A percentile compares a stretch with the other conserved stretches of the same genome.
Conservation (phyloP, 306 rosid species). For the Luffa aegyptiaca region DNA sequence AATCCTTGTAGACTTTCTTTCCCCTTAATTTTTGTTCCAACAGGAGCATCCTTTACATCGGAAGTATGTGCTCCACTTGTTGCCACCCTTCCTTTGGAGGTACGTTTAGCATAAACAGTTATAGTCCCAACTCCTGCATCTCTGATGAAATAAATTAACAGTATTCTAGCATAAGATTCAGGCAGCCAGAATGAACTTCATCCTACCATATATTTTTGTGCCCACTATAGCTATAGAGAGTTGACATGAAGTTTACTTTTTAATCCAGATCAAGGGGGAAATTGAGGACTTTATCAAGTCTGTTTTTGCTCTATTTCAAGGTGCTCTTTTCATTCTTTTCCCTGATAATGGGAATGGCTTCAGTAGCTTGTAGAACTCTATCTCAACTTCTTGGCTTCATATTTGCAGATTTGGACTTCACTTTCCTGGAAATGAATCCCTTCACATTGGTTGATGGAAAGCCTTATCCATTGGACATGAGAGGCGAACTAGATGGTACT, state of each 20-base stretch:
- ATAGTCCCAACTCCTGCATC: neutral
- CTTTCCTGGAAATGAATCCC: no score
- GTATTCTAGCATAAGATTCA: neutral
- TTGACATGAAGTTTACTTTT: conserved; percentile 6
- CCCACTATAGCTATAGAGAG: neutral
- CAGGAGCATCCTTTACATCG: no score
- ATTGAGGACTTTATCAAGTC: conserved; percentile 71
- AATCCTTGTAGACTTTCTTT: no score
- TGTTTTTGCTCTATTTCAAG: conserved; percentile 73
- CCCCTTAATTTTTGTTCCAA: no score
- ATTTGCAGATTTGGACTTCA: no score
- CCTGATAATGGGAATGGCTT: neutral
- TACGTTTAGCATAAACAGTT: no score
- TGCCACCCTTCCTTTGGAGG: no score
- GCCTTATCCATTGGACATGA: no score
- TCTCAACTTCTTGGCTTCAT: conserved; percentile 11
- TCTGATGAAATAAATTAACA: neutral
- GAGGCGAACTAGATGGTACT: no score
- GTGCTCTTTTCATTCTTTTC: conserved; percentile 22
- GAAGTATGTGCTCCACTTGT: no score
- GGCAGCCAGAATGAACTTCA: neutral
- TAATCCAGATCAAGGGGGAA: conserved; percentile 57
- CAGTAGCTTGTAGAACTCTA: neutral
- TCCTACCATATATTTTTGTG: neutral
- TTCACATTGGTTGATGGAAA: no score